A percentile compares a stretch with the other conserved stretches of the same genome.
Evolutionary conservation across 2,329 filamentous ascomycete species (phyloP).

Genomic region (Sarocladiaceae sp.): DNA sequence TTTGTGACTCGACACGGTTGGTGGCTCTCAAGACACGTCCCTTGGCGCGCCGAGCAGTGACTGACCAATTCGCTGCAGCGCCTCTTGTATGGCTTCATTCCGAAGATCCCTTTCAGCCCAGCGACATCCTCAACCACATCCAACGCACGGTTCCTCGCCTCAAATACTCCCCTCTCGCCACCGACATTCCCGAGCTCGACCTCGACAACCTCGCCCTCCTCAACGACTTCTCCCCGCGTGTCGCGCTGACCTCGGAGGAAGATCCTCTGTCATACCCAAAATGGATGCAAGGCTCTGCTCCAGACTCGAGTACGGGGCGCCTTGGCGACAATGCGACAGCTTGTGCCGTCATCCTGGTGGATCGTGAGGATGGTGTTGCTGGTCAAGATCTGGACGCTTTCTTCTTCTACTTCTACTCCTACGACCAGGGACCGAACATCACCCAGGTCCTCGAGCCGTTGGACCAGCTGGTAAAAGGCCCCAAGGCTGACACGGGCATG

Average conservation of each 20-base stretch:
- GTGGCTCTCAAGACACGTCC: not conserved
- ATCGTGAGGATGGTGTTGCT: conserved; percentile 11
- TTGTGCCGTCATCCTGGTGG: conserved; percentile 21
- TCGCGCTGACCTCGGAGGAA: conserved; percentile 22
- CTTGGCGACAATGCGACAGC: conserved; percentile 17
- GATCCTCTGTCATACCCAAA: conserved; percentile 16
- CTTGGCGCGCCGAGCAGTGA: not conserved
- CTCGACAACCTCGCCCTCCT: conserved; percentile 22
- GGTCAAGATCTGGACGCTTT: conserved; percentile 19
- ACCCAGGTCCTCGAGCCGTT: conserved; percentile 22
- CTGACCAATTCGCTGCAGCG: conserved; percentile 14
- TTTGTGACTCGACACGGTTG: conserved; percentile 1
- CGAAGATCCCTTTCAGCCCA: conserved; percentile 22
- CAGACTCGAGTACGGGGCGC: not conserved
- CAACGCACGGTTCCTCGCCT: conserved; percentile 20
- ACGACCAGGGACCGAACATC: conserved; percentile 21
- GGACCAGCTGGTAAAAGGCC: conserved; percentile 13
- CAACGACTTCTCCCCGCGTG: conserved; percentile 13
- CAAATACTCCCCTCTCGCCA: conserved; percentile 8
- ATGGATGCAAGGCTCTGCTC: conserved; percentile 18
- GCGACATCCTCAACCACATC: conserved; percentile 23
- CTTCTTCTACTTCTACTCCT: conserved; percentile 28
- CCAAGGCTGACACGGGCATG: conserved; percentile 11
- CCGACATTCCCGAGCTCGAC: conserved; percentile 15
- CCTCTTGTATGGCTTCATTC: conserved; percentile 26